Base-by-base conservation (phyloP, 192 early-diverging fungal genomes). In the Pilobolus umbonatus region DNA sequence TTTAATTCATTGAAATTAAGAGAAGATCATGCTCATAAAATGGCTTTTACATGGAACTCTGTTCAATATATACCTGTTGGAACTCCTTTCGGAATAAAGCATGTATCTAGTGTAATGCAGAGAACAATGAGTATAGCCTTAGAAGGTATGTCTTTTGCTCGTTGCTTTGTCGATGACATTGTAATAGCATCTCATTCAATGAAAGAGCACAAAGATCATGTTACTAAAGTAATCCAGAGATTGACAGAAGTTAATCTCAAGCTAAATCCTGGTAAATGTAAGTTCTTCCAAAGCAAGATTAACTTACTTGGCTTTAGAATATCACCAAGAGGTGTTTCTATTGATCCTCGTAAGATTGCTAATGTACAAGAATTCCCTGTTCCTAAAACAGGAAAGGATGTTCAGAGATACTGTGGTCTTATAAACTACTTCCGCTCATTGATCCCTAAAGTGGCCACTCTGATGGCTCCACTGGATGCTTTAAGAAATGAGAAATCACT, bases 341-440 rank as follows among this genome's bases (percentile, higher is more conserved):
- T 46, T 6, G 56, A 57, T 30, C 15, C 22, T 9, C 24, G 56
- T 11, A 70, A 70, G 22, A 6, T 70, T 0, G 56, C 26, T 15
- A 70, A 60, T 53, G 55, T 62, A 5, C 38, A 55, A 10, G 31
- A 44, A 25, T 71, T 55, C 57, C 26, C 48, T 45, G 39, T 42
- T 14, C 68, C 68, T 2, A 53, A 53, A 8, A 57, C 56, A 7
- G 44, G 36, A 34, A 64, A 64, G 21, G 49, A 57, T 19, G 35
- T 69, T 10, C 44, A 43, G 21, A 12, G 51, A 0, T 64, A 57
- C 11, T 30, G 64, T 15, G 69, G 69, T 0, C 46, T 63, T 42
- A 56, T 65, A 12, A 62, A 62, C 26, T 58, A 60, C 21, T 63
- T 72, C 12, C 34, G 68, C n/a, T 53, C 44, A 10, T 52, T 55